Evolutionary conservation across 2,329 filamentous ascomycete genomes (phyloP).

Genomic region (Nectriaceae sp.): DNA sequence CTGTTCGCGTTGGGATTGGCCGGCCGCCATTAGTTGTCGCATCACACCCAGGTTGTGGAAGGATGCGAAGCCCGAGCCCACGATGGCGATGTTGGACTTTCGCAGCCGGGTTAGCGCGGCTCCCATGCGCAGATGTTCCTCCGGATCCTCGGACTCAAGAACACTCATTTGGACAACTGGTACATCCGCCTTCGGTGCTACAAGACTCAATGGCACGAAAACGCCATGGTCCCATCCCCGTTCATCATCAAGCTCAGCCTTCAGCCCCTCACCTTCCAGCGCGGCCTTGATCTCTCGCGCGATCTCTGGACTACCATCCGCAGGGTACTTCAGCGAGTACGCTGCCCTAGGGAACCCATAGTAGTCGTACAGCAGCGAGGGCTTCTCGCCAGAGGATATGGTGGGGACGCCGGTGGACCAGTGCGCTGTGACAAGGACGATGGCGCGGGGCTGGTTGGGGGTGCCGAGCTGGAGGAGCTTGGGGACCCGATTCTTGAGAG

Average conservation of each 20-base stretch:
- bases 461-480: slow-evolving; percentile 57
- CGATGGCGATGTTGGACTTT: slow-evolving; percentile 54
- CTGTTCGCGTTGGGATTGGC: slow-evolving; percentile 18
- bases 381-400: slow-evolving; percentile 51
- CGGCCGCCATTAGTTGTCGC: slow-evolving; percentile 35
- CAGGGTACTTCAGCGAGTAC: slow-evolving; percentile 58
- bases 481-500: slow-evolving; percentile 55
- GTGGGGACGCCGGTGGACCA: slow-evolving; percentile 53
- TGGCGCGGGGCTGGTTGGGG: slow-evolving; percentile 49
- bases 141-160: slow-evolving; percentile 51
- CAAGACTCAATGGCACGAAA: slow-evolving; percentile 58
- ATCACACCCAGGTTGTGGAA: slow-evolving; percentile 57
- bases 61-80: slow-evolving; percentile 62
- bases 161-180: slow-evolving; percentile 61
- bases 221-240: slow-evolving; percentile 63
- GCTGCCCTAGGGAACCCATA: slow-evolving; percentile 57
- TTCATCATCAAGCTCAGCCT: slow-evolving; percentile 38
- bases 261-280: slow-evolving; percentile 48
- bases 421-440: slow-evolving; percentile 60
- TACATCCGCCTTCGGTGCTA: slow-evolving; percentile 51
- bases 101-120: slow-evolving; percentile 52
- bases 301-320: slow-evolving; percentile 55
- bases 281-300: slow-evolving; percentile 50
- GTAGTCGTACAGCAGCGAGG: slow-evolving; percentile 59
- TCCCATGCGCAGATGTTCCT: slow-evolving; percentile 52